A percentile compares a stretch with the other conserved stretches of the same genome.
These are phyloP conservation scores for Capsicum pubescens DNA, from an alignment of 257 asterid genomes.

Conservation along the genomic window DNA sequence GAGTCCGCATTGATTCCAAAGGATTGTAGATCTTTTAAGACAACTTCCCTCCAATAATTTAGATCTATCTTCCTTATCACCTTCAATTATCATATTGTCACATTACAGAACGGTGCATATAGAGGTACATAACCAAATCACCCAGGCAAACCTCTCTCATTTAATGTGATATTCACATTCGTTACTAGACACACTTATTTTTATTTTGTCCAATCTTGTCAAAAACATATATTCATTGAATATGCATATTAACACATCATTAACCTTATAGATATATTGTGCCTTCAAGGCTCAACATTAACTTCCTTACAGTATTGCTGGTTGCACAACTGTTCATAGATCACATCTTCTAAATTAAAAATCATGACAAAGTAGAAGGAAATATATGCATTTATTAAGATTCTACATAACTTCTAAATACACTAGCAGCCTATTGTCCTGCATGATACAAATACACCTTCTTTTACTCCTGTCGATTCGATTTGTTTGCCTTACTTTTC, in stretches of 20 bases:
- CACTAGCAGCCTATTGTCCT: not conserved
- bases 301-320: not conserved
- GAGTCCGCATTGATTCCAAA: not conserved
- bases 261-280: not conserved
- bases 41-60: not conserved
- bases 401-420: not conserved
- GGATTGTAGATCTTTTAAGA: not conserved
- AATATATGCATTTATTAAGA: not conserved
- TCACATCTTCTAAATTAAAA: not conserved
- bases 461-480: too few species aligned
- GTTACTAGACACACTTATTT: not conserved
- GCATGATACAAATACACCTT: conserved; percentile 15
- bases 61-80: not conserved
- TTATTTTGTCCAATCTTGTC: not conserved
- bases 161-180: not conserved
- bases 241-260: not conserved
- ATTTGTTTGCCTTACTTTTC: too few species aligned
- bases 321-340: not conserved
- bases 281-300: not conserved
- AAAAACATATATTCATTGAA: not conserved
- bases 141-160: not conserved
- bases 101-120: not conserved
- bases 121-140: not conserved
- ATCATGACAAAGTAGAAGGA: not conserved
- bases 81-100: not conserved